phyloP scores from a whole-genome alignment of 257 asterid genomes.

The Solanum virginianum region DNA sequence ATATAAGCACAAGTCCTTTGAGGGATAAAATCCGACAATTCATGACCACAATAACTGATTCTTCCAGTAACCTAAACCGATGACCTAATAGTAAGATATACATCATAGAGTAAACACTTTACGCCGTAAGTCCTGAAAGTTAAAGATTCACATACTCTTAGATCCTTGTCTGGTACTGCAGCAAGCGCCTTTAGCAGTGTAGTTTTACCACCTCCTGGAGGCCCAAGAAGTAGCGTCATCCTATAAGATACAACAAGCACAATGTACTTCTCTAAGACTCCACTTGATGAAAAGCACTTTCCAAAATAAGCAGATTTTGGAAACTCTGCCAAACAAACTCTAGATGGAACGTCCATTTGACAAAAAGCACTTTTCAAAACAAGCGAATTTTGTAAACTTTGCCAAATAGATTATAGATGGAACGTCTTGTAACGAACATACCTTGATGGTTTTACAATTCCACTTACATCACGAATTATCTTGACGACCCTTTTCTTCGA shows the following conservation, averaged over 20 bases:
- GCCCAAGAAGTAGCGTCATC: conserved; percentile 94
- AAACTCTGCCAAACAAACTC: not conserved
- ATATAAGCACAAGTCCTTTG: conserved; percentile 87
- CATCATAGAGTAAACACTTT: not conserved
- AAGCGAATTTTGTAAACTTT: not conserved
- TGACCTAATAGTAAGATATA: not conserved
- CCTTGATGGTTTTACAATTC: conserved; percentile 86
- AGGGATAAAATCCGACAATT: conserved; percentile 65
- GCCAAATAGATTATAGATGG: not conserved
- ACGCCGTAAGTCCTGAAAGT: not conserved
- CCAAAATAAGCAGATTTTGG: not conserved
- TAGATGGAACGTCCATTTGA: not conserved
- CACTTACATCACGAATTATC: conserved; percentile 67
- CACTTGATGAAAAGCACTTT: not conserved
- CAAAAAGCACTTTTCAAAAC: not conserved
- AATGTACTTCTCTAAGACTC: not conserved
- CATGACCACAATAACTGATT: conserved; percentile 80
- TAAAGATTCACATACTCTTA: conserved; percentile 13
- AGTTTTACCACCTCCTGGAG: conserved; percentile 94
- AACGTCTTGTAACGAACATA: conserved; percentile 9
- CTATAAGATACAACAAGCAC: conserved; percentile 16
- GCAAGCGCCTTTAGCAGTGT: conserved; percentile 70
- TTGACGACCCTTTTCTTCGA: conserved; percentile 62
- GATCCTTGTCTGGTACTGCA: conserved; percentile 55
- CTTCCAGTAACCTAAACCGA: conserved; percentile 44